These are phyloP conservation scores for Bretschneidera sinensis DNA, from an alignment of 345 rosid species.

Conservation along the genomic window DNA sequence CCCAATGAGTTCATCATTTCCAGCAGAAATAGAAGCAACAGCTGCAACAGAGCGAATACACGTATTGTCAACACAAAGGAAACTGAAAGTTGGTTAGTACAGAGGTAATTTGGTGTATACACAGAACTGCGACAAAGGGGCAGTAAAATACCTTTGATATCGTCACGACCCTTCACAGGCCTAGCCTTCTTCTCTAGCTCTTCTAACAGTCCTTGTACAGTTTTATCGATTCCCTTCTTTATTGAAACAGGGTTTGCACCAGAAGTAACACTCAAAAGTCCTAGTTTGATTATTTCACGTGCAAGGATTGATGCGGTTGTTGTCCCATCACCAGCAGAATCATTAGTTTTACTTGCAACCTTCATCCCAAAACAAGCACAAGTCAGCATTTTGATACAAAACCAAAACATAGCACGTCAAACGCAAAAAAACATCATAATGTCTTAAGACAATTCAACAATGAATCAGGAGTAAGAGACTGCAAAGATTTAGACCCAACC, in stretches of 20 bases:
- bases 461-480: background rate
- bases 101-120: background rate
- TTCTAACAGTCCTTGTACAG: slow-evolving; percentile 64
- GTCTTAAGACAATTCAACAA: background rate
- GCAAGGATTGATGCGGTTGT: slow-evolving; percentile 95
- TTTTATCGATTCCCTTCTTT: slow-evolving; percentile 88
- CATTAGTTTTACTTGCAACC: slow-evolving; percentile 99
- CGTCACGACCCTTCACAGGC: slow-evolving; percentile 85
- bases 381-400: background rate
- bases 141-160: slow-evolving; percentile 56
- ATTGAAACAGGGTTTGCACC: slow-evolving; percentile 94
- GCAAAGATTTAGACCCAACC: slow-evolving; percentile 36
- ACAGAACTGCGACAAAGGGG: background rate
- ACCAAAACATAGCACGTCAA: slow-evolving; percentile 6
- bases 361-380: slow-evolving; percentile 18
- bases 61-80: background rate
- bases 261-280: slow-evolving; percentile 85
- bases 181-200: slow-evolving; percentile 86
- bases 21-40: slow-evolving; percentile 91
- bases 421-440: background rate
- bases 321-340: slow-evolving; percentile 98
- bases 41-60: slow-evolving; percentile 32
- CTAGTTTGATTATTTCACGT: slow-evolving; percentile 83
- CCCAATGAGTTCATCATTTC: slow-evolving; percentile 93
- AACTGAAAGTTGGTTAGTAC: too few species aligned